Base-by-base conservation (phyloP, 2,329 filamentous ascomycete genomes). In the Aspergillus sp. region DNA sequence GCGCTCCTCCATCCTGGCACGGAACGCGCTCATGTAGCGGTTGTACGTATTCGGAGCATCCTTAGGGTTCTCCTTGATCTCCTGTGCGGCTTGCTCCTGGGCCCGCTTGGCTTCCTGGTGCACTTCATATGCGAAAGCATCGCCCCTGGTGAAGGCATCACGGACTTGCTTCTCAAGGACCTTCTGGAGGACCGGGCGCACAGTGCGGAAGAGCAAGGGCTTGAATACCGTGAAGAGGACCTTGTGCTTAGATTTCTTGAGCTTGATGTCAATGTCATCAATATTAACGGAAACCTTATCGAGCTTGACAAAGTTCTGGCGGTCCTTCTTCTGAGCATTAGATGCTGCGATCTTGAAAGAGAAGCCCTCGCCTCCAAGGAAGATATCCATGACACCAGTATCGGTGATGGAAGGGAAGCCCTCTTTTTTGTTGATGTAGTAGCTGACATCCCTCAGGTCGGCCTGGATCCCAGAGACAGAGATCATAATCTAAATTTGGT, bases 221-320 rank as follows among this genome's bases (percentile, higher is more conserved):
- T 97, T 97, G 82, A 93, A 89, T 39, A 97, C 72, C 55, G 80
- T 81, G 75, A 98, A 96, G 21, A 98, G 82, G 12, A 95, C 70
- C 84, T 97, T 99, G 84, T 98, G 93, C 75, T 89, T 96, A 52
- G 93, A 97, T 81, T 96, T 87, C 83, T 93, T 92, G 64, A 99
- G 76, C 80, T 96, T 96, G 79, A 99, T 87, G 66, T 89, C 85
- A 57, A 97, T 82, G 70, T 93, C 71, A 77, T 90, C 90, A 65
- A 96, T 85, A 67, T 91, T 87, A 19, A 96, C 90, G 41, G 90
- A 82, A 3, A 96, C 89, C 75, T 90, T 93, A 70, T 96, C 91
- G 60, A 98, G 84, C 84, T 96, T 97, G 85, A 98, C 93, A 78
- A 96, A 95, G 74, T 95, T 87, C 68, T 90, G 86, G 27, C 82